These are phyloP conservation scores for Penstemon eatonii DNA, from an alignment of 257 asterid species.

Conservation along the genomic window DNA sequence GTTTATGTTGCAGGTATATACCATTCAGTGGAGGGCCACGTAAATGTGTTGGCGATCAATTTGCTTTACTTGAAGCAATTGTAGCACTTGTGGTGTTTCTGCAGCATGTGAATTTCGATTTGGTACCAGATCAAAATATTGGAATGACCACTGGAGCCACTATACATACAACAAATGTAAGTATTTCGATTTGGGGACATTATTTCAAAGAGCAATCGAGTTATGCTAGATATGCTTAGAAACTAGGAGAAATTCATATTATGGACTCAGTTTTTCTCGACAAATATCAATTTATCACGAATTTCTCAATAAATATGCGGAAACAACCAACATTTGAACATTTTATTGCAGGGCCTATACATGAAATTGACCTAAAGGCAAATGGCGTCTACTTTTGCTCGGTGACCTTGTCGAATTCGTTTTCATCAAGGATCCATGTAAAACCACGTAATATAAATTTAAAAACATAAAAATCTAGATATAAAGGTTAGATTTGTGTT, in stretches of 20 bases:
- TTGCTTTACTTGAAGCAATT: slow-evolving; percentile 87
- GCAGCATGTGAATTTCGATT: slow-evolving; percentile 65
- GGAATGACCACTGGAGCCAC: slow-evolving; percentile 99
- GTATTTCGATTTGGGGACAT: not conserved
- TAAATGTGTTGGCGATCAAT: slow-evolving; percentile 96
- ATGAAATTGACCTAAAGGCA: slow-evolving; percentile 73
- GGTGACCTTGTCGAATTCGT: slow-evolving; percentile 23
- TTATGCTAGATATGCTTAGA: not conserved
- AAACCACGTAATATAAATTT: no score
- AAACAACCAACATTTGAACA: slow-evolving; percentile 4
- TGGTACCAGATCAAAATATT: slow-evolving; percentile 82
- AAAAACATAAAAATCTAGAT: no score
- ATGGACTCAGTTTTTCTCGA: not conserved
- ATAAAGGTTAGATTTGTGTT: no score
- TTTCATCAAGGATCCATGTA: not conserved
- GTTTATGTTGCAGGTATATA: slow-evolving; percentile 52
- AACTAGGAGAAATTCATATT: not conserved
- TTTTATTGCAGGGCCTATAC: slow-evolving; percentile 74
- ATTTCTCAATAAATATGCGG: not conserved
- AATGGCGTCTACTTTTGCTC: slow-evolving; percentile 41
- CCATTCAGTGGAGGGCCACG: slow-evolving; percentile 99
- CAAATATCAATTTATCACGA: not conserved
- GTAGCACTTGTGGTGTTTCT: slow-evolving; percentile 70
- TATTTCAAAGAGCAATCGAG: not conserved
- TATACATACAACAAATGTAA: slow-evolving; percentile 91